Evolutionary conservation across 164 flowering plant species (phyloP), one percentile per base, ranked within the genome.

Genomic region (Nymphaea thermarum): DNA sequence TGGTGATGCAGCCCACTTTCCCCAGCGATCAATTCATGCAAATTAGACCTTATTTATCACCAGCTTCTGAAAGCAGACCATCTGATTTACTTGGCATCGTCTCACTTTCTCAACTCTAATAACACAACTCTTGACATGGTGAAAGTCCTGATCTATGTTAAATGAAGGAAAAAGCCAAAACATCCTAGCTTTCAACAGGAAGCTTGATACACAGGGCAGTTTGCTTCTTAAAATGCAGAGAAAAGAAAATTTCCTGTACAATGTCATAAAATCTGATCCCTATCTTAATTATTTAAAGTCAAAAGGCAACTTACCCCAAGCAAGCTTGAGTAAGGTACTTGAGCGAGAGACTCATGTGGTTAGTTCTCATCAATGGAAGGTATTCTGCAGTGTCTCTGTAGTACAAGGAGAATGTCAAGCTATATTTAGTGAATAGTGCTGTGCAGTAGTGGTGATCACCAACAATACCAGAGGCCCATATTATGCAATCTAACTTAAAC

Each of bases 341-440:
- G 64, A 86, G 91, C 0, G 93, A 85, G 77, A 86, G 87, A 81
- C 93, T 86, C 45, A 74, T 75, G 60, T 84, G 63, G 74, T 86
- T 90, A 65, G 93, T 86, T 75, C 86, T 88, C 87, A 85, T 84
- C 74, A 86, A 71, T 14, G 91, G 91, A 42, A 41, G 84, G 68
- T 88, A 88, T 67, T 76, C 80, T 69, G 91, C 87, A 61, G 96
- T 87, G 74, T 88, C 96, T 81, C 93, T 88, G 36, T 25, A 25
- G 36, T 25, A 25, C 36, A 25, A 25, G 36, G 36, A 25, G 36
- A 25, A 25, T 25, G 36, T 25, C 36, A 25, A 25, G 36, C 36
- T 25, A 25, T 25, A 25, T 25, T 25, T 25, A 25, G 36, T 25
- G 36, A 25, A 25, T 25, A 25, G 36, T 25, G 36, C 36, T 25